Conservation (phyloP, 805 yeast genomes). For the Saccharomycodes ludwigii region DNA sequence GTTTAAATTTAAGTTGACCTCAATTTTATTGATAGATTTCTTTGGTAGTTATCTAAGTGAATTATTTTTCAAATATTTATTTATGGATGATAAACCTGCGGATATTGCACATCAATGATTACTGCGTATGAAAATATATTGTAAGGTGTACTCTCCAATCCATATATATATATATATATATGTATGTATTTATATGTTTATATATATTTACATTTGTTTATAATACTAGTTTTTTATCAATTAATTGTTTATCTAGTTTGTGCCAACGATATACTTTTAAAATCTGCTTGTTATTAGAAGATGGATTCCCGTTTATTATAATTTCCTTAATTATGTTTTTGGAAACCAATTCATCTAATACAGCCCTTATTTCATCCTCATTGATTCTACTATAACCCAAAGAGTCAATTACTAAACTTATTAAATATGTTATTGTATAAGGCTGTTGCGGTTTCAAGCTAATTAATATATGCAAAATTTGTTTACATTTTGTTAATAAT, state of each 20-base stretch:
- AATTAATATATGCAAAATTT: slow-evolving; percentile 17
- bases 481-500: slow-evolving; percentile 18
- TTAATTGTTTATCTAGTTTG: slow-evolving; percentile 9
- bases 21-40: slow-evolving; percentile 63
- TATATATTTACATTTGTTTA: too few relatives aligned
- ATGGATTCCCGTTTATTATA: slow-evolving; percentile 9
- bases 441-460: slow-evolving; percentile 16
- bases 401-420: slow-evolving; percentile 18
- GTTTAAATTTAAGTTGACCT: slow-evolving; percentile 71
- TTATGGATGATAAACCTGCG: slow-evolving; percentile 84
- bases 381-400: slow-evolving; percentile 22
- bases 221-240: not conserved
- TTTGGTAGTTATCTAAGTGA: slow-evolving; percentile 70
- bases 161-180: too few relatives aligned
- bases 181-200: not conserved
- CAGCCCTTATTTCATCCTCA: slow-evolving; percentile 14
- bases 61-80: slow-evolving; percentile 64
- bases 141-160: not conserved
- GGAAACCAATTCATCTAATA: slow-evolving; percentile 14
- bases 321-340: too few relatives aligned
- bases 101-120: slow-evolving; percentile 51
- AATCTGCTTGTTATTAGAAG: slow-evolving; percentile 16
- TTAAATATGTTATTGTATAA: slow-evolving; percentile 18
- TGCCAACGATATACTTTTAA: slow-evolving; percentile 21
- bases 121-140: not conserved